A percentile compares a stretch with the other conserved stretches of the same genome.
phyloP scores from a whole-genome alignment of 2,329 filamentous ascomycete genomes.

The Aureobasidium sp. region DNA sequence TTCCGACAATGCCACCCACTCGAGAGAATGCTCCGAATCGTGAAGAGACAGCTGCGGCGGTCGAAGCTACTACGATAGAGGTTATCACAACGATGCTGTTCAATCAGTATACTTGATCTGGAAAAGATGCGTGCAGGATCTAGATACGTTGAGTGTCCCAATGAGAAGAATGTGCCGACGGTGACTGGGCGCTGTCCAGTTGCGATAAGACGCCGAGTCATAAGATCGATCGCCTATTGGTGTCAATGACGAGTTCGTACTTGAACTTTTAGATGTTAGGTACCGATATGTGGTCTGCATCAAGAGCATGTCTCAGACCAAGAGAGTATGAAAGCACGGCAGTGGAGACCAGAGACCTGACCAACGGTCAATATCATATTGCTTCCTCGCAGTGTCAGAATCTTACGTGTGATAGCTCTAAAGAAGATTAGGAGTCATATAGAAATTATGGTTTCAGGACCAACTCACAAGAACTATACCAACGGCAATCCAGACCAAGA shows the following conservation, averaged over 20 bases:
- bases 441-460: not conserved
- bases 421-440: not conserved
- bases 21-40: conserved; percentile 72
- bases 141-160: conserved; percentile 72
- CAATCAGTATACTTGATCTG: not conserved
- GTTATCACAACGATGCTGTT: conserved; percentile 71
- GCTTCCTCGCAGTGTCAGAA: not conserved
- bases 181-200: conserved; percentile 79
- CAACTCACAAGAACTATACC: conserved; percentile 46
- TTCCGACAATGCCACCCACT: conserved; percentile 83
- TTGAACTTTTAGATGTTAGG: not conserved
- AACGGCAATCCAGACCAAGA: conserved; percentile 49
- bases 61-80: conserved; percentile 85
- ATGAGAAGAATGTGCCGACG: conserved; percentile 88
- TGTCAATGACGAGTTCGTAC: not conserved
- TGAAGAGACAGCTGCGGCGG: conserved; percentile 70
- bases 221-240: conserved; percentile 72
- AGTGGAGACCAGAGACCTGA: conserved; percentile 59
- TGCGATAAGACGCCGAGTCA: conserved; percentile 82
- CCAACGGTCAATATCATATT: conserved; percentile 9
- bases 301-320: conserved; percentile 86
- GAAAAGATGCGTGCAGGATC: not conserved
- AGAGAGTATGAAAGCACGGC: conserved; percentile 81
- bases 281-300: conserved; percentile 81
- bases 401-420: conserved; percentile 11